A percentile compares a stretch with the other conserved stretches of the same genome.
These are phyloP conservation scores for Fraxinus cuspidata DNA, from an alignment of 257 asterid genomes.

Conservation along the genomic window DNA sequence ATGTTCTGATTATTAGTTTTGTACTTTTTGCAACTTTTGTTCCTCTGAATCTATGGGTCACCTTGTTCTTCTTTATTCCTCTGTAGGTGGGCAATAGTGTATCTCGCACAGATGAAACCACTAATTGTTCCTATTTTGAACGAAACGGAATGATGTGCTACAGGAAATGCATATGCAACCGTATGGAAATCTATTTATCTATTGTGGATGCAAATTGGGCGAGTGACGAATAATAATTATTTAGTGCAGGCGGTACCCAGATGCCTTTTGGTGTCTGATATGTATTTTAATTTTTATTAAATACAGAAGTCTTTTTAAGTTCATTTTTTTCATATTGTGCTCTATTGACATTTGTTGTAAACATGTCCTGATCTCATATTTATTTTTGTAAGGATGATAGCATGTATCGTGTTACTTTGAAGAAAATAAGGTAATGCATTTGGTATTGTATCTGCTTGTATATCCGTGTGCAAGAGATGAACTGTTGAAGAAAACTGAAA, in stretches of 20 bases:
- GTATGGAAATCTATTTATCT: constrained; percentile 18
- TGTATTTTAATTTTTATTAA: constrained; percentile 27
- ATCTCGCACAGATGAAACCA: constrained; percentile 89
- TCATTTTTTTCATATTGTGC: constrained; percentile 16
- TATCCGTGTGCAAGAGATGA: neutral
- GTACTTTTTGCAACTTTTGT: constrained; percentile 8
- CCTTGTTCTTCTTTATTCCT: constrained; percentile 17
- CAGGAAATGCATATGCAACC: constrained; percentile 18
- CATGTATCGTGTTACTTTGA: constrained; percentile 26
- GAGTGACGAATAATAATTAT: constrained; percentile 29
- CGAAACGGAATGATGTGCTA: constrained; percentile 51
- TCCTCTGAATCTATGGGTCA: neutral
- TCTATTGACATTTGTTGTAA: constrained; percentile 28
- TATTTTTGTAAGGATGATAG: constrained; percentile 31
- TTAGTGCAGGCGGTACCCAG: constrained; percentile 25
- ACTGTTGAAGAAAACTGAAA: neutral
- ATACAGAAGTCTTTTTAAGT: constrained; percentile 14
- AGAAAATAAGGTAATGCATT: constrained; percentile 30
- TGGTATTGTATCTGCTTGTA: neutral
- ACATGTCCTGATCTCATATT: constrained; percentile 22
- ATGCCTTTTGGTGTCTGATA: constrained; percentile 24
- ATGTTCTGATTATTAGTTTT: neutral
- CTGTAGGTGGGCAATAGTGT: constrained; percentile 90
- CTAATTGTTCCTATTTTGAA: constrained; percentile 81
- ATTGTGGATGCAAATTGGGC: constrained; percentile 23